Evolutionary conservation across 2,329 filamentous ascomycete species (phyloP).

Genomic region (Rhexocercosporidium sp.): DNA sequence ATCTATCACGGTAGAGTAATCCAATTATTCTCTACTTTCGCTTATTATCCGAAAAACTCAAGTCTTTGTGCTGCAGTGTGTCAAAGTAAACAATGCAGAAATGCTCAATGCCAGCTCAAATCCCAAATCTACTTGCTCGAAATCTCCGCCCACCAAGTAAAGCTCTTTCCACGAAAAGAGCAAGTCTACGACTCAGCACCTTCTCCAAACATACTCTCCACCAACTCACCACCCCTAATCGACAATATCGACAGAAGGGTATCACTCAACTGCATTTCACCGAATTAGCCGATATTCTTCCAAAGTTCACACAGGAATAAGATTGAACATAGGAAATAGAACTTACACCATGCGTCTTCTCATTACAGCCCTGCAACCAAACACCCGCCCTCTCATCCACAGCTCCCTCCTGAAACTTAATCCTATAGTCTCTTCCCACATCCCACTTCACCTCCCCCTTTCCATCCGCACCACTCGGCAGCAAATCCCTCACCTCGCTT

Average conservation of each 20-base stretch:
- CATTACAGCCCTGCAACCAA: constrained; percentile 94
- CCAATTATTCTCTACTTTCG: neutral
- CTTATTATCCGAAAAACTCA: neutral
- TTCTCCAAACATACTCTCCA: constrained; percentile 71
- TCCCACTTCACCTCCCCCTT: constrained; percentile 57
- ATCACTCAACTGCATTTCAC: constrained; percentile 70
- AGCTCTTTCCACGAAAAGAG: neutral
- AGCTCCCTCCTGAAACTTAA: constrained; percentile 70
- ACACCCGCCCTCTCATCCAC: constrained; percentile 77
- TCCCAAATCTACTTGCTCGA: neutral
- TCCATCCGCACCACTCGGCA: constrained; percentile 54
- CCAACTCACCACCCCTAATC: constrained; percentile 77
- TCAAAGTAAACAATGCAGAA: neutral
- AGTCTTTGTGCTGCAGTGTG: neutral
- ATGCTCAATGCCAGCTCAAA: neutral
- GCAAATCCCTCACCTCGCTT: constrained; percentile 65
- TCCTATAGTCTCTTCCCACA: constrained; percentile 78
- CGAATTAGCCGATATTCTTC: neutral
- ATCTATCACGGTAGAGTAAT: neutral
- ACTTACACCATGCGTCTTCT: constrained; percentile 89
- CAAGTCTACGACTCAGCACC: neutral
- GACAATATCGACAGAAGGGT: constrained; percentile 80
- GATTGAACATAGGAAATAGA: neutral
- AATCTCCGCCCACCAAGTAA: neutral
- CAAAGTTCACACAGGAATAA: too few species aligned